phyloP scores from a whole-genome alignment of 179 eudicot species.

The Camellia oleifera region DNA sequence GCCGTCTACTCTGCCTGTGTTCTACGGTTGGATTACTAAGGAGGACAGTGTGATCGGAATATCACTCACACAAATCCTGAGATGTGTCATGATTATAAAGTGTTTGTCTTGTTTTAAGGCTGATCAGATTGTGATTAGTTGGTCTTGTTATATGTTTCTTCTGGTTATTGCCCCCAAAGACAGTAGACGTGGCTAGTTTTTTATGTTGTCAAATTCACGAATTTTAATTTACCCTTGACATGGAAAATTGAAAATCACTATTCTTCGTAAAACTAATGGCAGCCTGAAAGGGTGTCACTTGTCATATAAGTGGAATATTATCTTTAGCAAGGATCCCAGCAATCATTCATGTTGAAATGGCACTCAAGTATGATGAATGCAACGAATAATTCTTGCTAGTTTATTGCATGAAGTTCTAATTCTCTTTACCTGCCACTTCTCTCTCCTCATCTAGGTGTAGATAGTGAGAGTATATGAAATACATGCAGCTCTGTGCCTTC shows the following conservation, averaged over 20 bases:
- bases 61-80: too few relatives aligned
- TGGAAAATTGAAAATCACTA: not conserved
- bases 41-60: too few relatives aligned
- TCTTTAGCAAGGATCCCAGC: not conserved
- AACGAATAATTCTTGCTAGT: not conserved
- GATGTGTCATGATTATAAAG: too few relatives aligned
- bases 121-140: not conserved
- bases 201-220: not conserved
- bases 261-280: not conserved
- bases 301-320: too few relatives aligned
- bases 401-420: not conserved
- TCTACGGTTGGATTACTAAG: too few relatives aligned
- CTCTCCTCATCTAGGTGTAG: slow-evolving; percentile 42
- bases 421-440: not conserved
- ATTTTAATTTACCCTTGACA: not conserved
- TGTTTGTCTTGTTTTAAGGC: not conserved
- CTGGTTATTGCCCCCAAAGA: not conserved
- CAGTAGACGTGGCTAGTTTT: not conserved
- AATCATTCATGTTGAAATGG: not conserved
- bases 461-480: slow-evolving; percentile 48
- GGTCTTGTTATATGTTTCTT: not conserved
- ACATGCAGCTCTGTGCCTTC: slow-evolving; percentile 53
- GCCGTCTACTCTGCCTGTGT: too few relatives aligned
- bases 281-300: too few relatives aligned
- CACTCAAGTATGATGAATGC: not conserved